Conservation (phyloP, 257 asterid genomes). For the Rhazya stricta region DNA sequence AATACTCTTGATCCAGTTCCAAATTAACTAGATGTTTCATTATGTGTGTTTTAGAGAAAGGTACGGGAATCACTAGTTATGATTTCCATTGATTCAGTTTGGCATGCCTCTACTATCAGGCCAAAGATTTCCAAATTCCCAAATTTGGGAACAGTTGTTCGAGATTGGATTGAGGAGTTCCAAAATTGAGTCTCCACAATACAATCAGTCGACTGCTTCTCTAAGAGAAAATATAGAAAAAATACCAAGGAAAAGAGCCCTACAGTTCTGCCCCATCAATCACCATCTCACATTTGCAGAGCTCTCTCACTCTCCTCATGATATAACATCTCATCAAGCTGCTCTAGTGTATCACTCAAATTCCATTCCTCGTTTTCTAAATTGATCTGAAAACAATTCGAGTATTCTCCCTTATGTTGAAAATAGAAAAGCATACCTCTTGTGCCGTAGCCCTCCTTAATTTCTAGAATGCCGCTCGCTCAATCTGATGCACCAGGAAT, state of each 20-base stretch:
- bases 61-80: not conserved
- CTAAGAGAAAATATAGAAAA: not conserved
- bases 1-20: too few relatives aligned
- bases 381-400: not conserved
- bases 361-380: not conserved
- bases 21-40: not conserved
- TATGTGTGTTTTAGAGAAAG: not conserved
- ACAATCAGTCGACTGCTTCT: too few relatives aligned
- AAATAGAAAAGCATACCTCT: conserved; percentile 29
- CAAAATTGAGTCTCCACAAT: not conserved
- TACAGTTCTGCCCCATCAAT: not conserved
- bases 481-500: conserved; percentile 40
- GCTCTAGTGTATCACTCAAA: not conserved
- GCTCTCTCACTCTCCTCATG: not conserved
- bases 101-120: not conserved
- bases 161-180: not conserved
- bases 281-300: not conserved
- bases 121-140: too few relatives aligned
- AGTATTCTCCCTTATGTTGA: not conserved
- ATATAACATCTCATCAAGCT: not conserved
- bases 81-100: not conserved
- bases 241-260: conserved; percentile 5
- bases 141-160: not conserved
- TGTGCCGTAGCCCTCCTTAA: conserved; percentile 49
- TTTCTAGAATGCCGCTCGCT: conserved; percentile 38